Percentiles rank a stretch among this genome's conserved stretches.
phyloP scores from a whole-genome alignment of 441 rosid species.

The Viola pubescens region DNA sequence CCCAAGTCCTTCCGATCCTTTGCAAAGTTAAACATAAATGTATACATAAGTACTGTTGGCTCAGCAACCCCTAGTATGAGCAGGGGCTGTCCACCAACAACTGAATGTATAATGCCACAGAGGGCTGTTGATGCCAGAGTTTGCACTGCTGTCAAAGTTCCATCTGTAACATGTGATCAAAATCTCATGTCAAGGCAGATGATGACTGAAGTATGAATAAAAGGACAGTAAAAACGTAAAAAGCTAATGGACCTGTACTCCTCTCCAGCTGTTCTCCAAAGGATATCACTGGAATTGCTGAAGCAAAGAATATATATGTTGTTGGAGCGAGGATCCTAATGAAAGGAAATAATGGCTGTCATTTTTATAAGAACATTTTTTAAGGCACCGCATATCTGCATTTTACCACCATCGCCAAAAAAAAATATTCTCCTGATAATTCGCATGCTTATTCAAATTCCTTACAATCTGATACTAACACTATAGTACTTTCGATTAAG shows the following conservation, averaged over 20 bases:
- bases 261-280: slow-evolving; percentile 77
- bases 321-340: slow-evolving; percentile 74
- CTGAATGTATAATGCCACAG: slow-evolving; percentile 64
- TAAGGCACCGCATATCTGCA: not conserved
- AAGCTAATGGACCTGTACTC: slow-evolving; percentile 36
- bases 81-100: slow-evolving; percentile 70
- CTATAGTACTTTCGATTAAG: slow-evolving; percentile 4
- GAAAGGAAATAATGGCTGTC: slow-evolving; percentile 14
- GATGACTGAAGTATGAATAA: slow-evolving; percentile 2
- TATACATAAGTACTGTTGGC: slow-evolving; percentile 78
- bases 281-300: slow-evolving; percentile 77
- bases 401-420: not conserved
- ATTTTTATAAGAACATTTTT: slow-evolving; percentile 5
- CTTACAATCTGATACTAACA: not conserved
- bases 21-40: slow-evolving; percentile 65
- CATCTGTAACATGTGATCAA: slow-evolving; percentile 35
- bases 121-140: slow-evolving; percentile 74
- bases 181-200: slow-evolving; percentile 12
- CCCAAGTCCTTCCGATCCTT: slow-evolving; percentile 75
- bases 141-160: slow-evolving; percentile 67
- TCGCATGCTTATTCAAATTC: slow-evolving; percentile 13
- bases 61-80: slow-evolving; percentile 84
- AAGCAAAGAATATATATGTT: slow-evolving; percentile 75
- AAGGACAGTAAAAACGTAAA: slow-evolving; percentile 4
- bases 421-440: not conserved